Evolutionary conservation across 176 grass and related monocot genomes (phyloP), one percentile per base, ranked within the genome.

Genomic region (Elaeis guineensis): DNA sequence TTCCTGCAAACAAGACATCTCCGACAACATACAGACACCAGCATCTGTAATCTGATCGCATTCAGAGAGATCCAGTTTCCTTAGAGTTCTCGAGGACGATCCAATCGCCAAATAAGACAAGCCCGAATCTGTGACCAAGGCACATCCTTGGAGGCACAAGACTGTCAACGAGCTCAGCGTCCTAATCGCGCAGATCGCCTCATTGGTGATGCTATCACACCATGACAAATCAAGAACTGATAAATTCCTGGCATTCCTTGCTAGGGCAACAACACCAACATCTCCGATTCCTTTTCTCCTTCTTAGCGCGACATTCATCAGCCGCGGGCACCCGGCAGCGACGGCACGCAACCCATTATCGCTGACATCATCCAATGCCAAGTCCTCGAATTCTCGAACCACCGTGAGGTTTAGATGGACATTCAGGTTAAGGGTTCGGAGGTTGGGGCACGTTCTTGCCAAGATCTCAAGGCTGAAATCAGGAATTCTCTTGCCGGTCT

Each of bases 371-470:
- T 14, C 12, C 32, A 29, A 35, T 63, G 21, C 30, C 17, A 22
- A 12, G 18, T 32, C 61, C 0, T 49, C 26, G 30, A 14, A 29
- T 17, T 17, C 61, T 5, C 8, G 26, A 4, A 2, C 2, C 17
- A 20, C 5, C n/a, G 9, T 17, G 63, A 26, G 50, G 23, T 5
- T 29, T 2, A 16, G 61, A 18, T 22, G 61, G 44, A 23, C 26
- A 35, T 50, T 64, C 19, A 64, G 35, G 19, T 64, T 64, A 12
- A 64, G 35, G 44, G 61, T 50, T 64, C 49, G n/a, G 20, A 64
- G 61, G 19, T 17, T 35, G 3, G 44, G 61, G 61, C 61, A 64
- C 12, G 61, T 21, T 29, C 20, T 30, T 3, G 61, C 61, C 7
- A 64, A 11, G 61, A 23, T 18, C 5, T 50, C 39, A 1, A 64